These are phyloP conservation scores for Centrapalus pauciflorus DNA, from an alignment of 129 eudicot species.

Conservation along the genomic window DNA sequence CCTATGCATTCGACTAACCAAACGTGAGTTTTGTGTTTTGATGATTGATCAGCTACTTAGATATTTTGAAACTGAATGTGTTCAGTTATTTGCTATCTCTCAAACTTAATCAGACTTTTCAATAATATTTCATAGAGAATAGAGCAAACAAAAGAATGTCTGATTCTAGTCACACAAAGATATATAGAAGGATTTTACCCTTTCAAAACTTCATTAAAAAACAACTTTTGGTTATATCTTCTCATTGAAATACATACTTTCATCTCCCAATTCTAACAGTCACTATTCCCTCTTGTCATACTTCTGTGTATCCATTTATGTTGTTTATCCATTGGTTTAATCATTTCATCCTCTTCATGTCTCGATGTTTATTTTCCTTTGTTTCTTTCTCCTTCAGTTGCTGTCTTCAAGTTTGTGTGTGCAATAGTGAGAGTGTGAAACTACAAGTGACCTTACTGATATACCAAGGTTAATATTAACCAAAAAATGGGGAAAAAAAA, in stretches of 20 bases:
- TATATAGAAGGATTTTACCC: neutral
- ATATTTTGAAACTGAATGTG: neutral
- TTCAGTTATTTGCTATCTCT: neutral
- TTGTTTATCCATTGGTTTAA: neutral
- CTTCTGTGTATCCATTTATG: neutral
- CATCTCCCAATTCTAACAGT: neutral
- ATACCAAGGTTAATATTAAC: neutral
- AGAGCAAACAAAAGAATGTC: no score
- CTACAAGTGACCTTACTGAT: neutral
- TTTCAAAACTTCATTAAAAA: neutral
- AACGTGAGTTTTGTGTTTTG: neutral
- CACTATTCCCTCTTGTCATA: neutral
- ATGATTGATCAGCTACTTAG: neutral
- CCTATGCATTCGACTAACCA: neutral
- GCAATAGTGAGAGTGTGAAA: constrained; percentile 2
- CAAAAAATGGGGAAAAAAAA: neutral
- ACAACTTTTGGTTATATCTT: neutral
- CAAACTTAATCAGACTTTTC: neutral
- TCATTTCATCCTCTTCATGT: neutral
- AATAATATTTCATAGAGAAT: neutral
- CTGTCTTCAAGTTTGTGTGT: constrained; percentile 2
- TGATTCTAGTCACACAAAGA: neutral
- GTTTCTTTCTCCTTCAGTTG: neutral
- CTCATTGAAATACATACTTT: neutral
- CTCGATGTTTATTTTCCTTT: neutral